Evolutionary conservation across 257 asterid species (phyloP), one percentile per base, ranked within the genome.

Genomic region (Ballota nigra): DNA sequence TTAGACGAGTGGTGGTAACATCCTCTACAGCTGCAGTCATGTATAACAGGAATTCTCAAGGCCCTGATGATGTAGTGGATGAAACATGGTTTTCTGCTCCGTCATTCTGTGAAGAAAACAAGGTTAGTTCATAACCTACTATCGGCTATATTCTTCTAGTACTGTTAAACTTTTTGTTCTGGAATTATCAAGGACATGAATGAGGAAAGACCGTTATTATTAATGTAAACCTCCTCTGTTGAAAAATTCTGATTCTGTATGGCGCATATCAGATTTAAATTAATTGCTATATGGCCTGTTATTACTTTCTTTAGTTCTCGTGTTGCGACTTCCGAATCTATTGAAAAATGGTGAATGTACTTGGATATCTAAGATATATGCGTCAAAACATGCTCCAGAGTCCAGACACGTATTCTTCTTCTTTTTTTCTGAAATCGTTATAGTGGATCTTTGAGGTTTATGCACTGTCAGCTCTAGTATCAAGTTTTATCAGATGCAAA

Each of bases 41-140:
- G 11, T 10, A 2, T 70, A 84, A 78, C n/a, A 10, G 49, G 19
- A 60, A 65, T 12, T 61, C 75, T 6, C 18, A 45, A 47, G 75
- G 33, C 24, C 75, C 77, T 8, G 85, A 72, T 11, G 57, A 31
- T 40, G n/a, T 70, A 6, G 31, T 83, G 45, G 90, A 88, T 57
- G 92, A 88, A 72, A 82, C 81, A 40, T 88, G 88, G 85, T 78
- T 69, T 57, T 83, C 92, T 0, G 87, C 83, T 41, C 83, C 83
- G 2, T 40, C 26, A 4, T 72, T 63, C 18, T 86, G 89, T 34
- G 33, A 75, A 29, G 81, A 84, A 69, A 60, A 9, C 5, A 65
- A 87, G 89, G 91, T 68, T 9, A 23, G 23, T 6, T 57, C 9
- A 57, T 56, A 2, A 6, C 59, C 19, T 9, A 49, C 22, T 15